Conservation (phyloP, 768 basidiomycete species). For the Gymnopilus dilepis region DNA sequence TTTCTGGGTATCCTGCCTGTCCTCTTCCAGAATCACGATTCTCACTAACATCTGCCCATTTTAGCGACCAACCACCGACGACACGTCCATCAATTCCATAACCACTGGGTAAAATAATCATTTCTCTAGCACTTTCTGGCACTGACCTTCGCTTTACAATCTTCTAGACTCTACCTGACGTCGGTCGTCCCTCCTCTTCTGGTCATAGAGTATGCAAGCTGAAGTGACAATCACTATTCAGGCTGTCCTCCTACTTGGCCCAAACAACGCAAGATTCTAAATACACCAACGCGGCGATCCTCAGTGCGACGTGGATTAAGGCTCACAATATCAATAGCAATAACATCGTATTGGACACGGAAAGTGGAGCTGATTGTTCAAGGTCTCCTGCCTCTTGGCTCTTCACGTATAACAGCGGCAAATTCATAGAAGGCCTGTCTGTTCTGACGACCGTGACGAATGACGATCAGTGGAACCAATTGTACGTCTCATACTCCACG, state of each 20-base stretch:
- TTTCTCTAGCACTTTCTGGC: not conserved
- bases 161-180: conserved; percentile 45
- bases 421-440: conserved; percentile 56
- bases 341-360: conserved; percentile 51
- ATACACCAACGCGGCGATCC: conserved; percentile 51
- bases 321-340: conserved; percentile 47
- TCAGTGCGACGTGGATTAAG: conserved; percentile 54
- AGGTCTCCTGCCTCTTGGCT: conserved; percentile 50
- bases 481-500: conserved; percentile 36
- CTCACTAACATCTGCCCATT: not conserved
- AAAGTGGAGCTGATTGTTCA: conserved; percentile 51
- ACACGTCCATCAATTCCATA: conserved; percentile 52
- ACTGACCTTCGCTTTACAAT: not conserved
- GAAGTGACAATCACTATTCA: conserved; percentile 19
- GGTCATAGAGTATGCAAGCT: not conserved
- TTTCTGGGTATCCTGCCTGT: conserved; percentile 48
- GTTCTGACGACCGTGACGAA: conserved; percentile 49
- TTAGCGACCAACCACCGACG: conserved; percentile 48
- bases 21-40: not conserved
- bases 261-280: conserved; percentile 48
- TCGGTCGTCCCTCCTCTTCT: conserved; percentile 17
- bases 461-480: conserved; percentile 43
- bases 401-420: conserved; percentile 62
- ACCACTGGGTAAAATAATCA: conserved; percentile 59
- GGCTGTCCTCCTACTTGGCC: conserved; percentile 55